phyloP scores from a whole-genome alignment of 176 grass and related monocot species.

The Alloteropsis semialata region DNA sequence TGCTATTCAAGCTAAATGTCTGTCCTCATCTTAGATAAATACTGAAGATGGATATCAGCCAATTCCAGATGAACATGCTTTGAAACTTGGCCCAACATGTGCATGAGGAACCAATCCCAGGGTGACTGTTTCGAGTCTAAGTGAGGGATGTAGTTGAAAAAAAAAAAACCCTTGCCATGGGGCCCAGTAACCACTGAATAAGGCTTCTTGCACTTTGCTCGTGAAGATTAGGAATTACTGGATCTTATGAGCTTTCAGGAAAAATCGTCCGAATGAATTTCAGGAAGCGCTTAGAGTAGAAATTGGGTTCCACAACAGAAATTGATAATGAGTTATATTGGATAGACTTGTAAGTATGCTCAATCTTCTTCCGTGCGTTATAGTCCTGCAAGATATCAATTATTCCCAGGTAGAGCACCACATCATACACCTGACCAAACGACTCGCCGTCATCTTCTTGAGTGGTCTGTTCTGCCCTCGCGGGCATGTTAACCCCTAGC shows the following conservation, averaged over 20 bases:
- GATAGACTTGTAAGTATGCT: conserved; percentile 82
- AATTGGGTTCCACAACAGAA: conserved; percentile 70
- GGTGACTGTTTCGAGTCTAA: neutral
- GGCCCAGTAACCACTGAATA: neutral
- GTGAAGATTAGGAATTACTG: neutral
- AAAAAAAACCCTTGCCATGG: too few species aligned
- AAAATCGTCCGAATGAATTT: conserved; percentile 80
- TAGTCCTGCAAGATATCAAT: conserved; percentile 97
- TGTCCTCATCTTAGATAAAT: too few species aligned
- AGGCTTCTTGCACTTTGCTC: neutral
- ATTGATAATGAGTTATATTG: conserved; percentile 77
- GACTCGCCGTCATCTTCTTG: conserved; percentile 46
- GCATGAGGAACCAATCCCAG: neutral
- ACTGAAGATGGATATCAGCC: too few species aligned
- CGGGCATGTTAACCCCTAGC: conserved; percentile 97
- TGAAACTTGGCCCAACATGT: neutral
- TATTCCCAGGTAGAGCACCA: conserved; percentile 93
- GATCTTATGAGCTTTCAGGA: conserved; percentile 57
- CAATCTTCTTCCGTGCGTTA: conserved; percentile 81
- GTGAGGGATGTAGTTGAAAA: too few species aligned
- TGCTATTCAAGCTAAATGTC: neutral
- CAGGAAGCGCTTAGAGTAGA: conserved; percentile 78
- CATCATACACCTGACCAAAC: conserved; percentile 68
- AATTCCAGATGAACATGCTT: too few species aligned
- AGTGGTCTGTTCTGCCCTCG: conserved; percentile 63